These are phyloP conservation scores for Ceratorhiza oryzae-sativae DNA, from an alignment of 1,284 basidiomycete species.

Conservation along the genomic window DNA sequence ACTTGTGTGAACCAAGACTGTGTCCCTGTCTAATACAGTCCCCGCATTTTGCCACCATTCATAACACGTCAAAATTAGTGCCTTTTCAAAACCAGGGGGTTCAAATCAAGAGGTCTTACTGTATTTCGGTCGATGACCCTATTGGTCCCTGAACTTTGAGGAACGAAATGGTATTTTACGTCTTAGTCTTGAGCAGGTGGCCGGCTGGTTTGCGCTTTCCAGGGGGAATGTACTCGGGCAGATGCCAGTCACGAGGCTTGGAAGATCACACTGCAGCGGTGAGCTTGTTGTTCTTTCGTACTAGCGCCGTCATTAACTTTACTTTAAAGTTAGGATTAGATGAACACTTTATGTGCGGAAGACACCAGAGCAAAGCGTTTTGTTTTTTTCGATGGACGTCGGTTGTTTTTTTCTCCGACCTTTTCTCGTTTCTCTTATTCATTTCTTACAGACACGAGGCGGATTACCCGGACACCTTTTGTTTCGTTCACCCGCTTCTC, in stretches of 20 bases:
- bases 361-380: background rate
- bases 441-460: background rate
- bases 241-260: background rate
- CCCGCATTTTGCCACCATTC: too few species aligned
- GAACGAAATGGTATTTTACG: background rate
- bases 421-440: too few species aligned
- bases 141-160: background rate
- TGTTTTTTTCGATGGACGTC: too few species aligned
- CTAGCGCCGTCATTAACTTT: background rate
- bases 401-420: too few species aligned
- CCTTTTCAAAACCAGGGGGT: too few species aligned
- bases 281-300: background rate
- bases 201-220: background rate
- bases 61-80: too few species aligned
- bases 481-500: background rate
- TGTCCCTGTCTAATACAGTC: too few species aligned
- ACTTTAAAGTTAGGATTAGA: background rate
- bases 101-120: too few species aligned
- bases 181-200: background rate
- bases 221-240: background rate
- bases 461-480: background rate
- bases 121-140: slow-evolving; percentile 22
- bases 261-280: background rate
- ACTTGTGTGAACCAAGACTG: too few species aligned
- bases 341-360: background rate